Evolutionary conservation across 768 basidiomycete species (phyloP).

Genomic region (Amanita exitialis): DNA sequence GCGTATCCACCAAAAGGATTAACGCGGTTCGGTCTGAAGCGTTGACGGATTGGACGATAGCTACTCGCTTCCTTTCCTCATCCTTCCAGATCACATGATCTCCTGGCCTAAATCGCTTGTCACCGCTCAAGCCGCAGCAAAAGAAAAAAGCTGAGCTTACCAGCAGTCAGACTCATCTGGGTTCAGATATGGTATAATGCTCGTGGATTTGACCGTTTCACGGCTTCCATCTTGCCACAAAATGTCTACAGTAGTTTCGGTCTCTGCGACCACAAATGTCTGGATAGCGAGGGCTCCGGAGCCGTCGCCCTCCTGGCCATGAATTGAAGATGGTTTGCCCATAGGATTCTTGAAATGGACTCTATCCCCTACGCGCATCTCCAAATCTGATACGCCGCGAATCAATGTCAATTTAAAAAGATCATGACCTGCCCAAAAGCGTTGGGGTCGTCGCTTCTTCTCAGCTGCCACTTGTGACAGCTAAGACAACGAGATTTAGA

Average conservation of each 20-base stretch:
- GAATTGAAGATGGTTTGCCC: conserved; percentile 45
- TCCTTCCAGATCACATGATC: conserved; percentile 81
- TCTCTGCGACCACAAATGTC: conserved; percentile 58
- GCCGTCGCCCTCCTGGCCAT: conserved; percentile 40
- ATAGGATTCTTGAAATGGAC: conserved; percentile 45
- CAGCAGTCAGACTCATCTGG: conserved; percentile 91
- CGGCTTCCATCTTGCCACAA: conserved; percentile 83
- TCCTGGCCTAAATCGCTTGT: conserved; percentile 57
- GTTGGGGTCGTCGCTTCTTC: conserved; percentile 51
- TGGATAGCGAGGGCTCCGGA: conserved; percentile 40
- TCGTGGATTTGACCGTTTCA: conserved; percentile 50
- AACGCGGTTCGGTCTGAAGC: conserved; percentile 60
- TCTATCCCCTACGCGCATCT: conserved; percentile 68
- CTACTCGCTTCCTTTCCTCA: conserved; percentile 56
- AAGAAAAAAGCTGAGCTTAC: conserved; percentile 28
- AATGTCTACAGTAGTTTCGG: conserved; percentile 57
- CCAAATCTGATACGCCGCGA: conserved; percentile 45
- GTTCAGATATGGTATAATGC: conserved; percentile 74
- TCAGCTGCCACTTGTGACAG: conserved; percentile 49
- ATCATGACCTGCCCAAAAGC: conserved; percentile 66
- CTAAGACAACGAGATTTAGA: conserved; percentile 24
- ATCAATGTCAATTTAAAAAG: conserved; percentile 55
- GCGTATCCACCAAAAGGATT: conserved; percentile 48
- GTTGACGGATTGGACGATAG: conserved; percentile 73
- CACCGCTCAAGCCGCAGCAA: conserved; percentile 6